Base-by-base conservation (phyloP, 179 eudicot species). In the Corrigiola litoralis region DNA sequence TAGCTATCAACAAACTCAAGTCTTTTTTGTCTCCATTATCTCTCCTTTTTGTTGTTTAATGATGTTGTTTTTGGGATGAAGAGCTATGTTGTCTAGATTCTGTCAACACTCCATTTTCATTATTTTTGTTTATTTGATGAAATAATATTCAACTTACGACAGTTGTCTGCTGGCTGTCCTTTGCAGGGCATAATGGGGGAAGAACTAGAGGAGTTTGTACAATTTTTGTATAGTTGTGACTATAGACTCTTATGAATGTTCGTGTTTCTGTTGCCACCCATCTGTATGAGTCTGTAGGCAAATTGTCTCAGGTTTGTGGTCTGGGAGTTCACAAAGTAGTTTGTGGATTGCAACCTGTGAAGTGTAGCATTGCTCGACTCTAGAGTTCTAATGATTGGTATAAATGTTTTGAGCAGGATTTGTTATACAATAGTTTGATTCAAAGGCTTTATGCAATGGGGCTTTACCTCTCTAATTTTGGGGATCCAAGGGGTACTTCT, bases 371-470 rank as follows among this genome's bases (percentile, higher is more conserved):
- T 46, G 28, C 17, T 25, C 2, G 44, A 36, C 20, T 54, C 9
- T 6, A 27, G 6, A 9, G 24, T 45, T 18, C 27, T 4, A 46
- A 8, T n/a, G 29, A 48, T 31, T 57, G 18, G n/a, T n/a, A 31
- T 75, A 47, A 27, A 16, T 40, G 37, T 48, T 55, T 55, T 72
- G 56, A 69, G 63, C 79, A 90, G 88, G 92, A 56, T 49, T 65
- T 77, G 25, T 64, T 72, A 29, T 67, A 76, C 56, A 52, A 72
- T 68, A 44, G 72, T 54, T 53, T 70, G 64, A 77, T 90, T 51
- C 66, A 80, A 75, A 80, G 79, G 72, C 77, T 94, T 51, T 85
- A 88, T 71, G 84, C 80, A 33, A 48, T 71, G 37, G 94, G 95
- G 68, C 72, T 94, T 67, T 70, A 75, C 45, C 48, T 84, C 29